Base-by-base conservation (phyloP, 1,284 basidiomycete species). In the Peniophora sp. region DNA sequence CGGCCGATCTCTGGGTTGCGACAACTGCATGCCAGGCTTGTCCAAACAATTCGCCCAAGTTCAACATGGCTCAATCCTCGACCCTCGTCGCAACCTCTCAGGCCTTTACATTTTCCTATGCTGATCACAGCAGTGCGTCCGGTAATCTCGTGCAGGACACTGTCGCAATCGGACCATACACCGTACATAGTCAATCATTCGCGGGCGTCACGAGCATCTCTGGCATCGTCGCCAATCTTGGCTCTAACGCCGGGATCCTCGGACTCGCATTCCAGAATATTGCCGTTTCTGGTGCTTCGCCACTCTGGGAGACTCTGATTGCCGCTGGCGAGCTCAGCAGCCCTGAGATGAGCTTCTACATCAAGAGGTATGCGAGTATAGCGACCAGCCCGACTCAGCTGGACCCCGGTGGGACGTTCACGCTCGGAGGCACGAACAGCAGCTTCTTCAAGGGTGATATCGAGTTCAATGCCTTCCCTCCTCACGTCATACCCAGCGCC, bases 341-440 rank as follows among this genome's bases (percentile, higher is more conserved):
- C 1, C 77, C 79, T 0, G 73, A 85, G 49, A 80, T 90, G 67
- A 65, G 71, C 1, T 86, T 89, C 65, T 85, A 60, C 57, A 64
- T 74, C 36, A 67, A 66, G 2, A 62, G 71, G 8, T 71, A 55
- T 16, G 20, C 8, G 16, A 17, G n/a, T 8, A 62, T 57, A 14
- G 60, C 66, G 2, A 25, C 57, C 9, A 56, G 12, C 12, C 5
- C 39, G n/a, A 49, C 32, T 23, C 52, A 72, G 39, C 78, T 78
- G 34, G 20, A 45, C 23, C 68, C 71, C 0, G 88, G 88, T 50
- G 89, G 89, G 12, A 68, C 74, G 0, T 79, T 92, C 55, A 90
- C 87, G 1, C 72, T 92, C 2, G 89, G 89, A 27, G 88, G 86
- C 17, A 80, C 79, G 24, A 87, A 92, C 62, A 70, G 74, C 0